Percentiles rank a stretch among this genome's conserved stretches.
phyloP scores from a whole-genome alignment of 1,284 basidiomycete genomes.

The Ganoderma boninense region DNA sequence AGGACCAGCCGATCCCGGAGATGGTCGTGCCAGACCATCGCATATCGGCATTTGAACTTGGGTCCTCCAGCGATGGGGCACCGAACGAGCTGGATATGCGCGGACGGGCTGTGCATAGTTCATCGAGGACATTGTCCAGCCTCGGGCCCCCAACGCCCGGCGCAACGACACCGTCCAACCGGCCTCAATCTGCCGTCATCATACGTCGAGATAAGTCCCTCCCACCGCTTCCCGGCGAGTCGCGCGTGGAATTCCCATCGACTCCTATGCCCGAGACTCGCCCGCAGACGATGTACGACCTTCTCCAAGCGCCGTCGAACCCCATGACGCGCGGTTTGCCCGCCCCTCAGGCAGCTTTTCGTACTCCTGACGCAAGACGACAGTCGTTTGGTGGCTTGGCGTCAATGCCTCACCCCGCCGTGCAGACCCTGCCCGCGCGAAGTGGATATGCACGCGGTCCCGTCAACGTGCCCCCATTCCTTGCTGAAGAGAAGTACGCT shows the following conservation, averaged over 20 bases:
- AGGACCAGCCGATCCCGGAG: slow-evolving; percentile 41
- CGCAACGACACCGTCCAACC: slow-evolving; percentile 39
- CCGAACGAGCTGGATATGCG: slow-evolving; percentile 36
- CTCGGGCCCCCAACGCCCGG: slow-evolving; percentile 43
- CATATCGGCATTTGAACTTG: slow-evolving; percentile 33
- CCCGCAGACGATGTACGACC: slow-evolving; percentile 73
- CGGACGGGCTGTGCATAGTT: slow-evolving; percentile 40
- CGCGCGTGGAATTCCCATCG: slow-evolving; percentile 46
- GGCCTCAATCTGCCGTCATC: slow-evolving; percentile 44
- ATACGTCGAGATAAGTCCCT: slow-evolving; percentile 75
- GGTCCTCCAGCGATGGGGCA: slow-evolving; percentile 22
- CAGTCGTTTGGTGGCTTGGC: slow-evolving; percentile 79
- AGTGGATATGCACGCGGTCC: slow-evolving; percentile 32
- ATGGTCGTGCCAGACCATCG: slow-evolving; percentile 35
- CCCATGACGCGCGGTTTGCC: slow-evolving; percentile 55
- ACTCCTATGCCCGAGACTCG: slow-evolving; percentile 51
- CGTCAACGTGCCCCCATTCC: slow-evolving; percentile 44
- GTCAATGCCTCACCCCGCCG: slow-evolving; percentile 58
- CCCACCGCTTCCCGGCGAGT: slow-evolving; percentile 75
- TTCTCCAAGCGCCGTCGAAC: slow-evolving; percentile 51
- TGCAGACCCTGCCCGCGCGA: slow-evolving; percentile 54
- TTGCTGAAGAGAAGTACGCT: slow-evolving; percentile 54
- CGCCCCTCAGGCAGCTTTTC: slow-evolving; percentile 72
- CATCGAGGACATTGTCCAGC: slow-evolving; percentile 40
- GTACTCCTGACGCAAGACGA: slow-evolving; percentile 60